These are phyloP conservation scores for Dillenia turbinata DNA, from an alignment of 164 flowering plant genomes.

Conservation along the genomic window DNA sequence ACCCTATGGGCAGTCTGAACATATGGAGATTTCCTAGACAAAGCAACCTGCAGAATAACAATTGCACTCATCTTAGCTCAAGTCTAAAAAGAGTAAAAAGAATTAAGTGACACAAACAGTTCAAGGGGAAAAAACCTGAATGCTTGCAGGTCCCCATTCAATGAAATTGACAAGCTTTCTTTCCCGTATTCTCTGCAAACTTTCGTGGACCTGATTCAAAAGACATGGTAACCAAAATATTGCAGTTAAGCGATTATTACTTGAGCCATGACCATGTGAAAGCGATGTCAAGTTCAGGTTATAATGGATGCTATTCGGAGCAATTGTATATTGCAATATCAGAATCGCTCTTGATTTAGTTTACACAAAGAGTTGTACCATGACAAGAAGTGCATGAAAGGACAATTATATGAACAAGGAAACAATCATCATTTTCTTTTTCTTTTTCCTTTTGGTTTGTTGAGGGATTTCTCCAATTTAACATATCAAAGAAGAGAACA, in stretches of 20 bases:
- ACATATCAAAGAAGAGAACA: too few species aligned
- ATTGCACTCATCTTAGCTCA: not conserved
- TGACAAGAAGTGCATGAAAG: too few species aligned
- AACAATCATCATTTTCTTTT: too few species aligned
- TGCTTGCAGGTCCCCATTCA: constrained; percentile 99
- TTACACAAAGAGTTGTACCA: too few species aligned
- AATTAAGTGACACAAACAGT: not conserved
- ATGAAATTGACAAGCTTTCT: constrained; percentile 99
- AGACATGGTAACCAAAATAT: constrained; percentile 8
- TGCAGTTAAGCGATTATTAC: constrained; percentile 1
- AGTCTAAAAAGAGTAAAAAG: not conserved
- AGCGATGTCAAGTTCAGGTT: too few species aligned
- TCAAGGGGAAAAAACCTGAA: constrained; percentile 54
- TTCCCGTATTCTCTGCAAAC: constrained; percentile 98
- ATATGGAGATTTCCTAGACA: constrained; percentile 97
- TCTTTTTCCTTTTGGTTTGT: too few species aligned
- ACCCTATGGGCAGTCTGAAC: constrained; percentile 97
- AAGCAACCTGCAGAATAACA: constrained; percentile 68
- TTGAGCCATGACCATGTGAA: not conserved
- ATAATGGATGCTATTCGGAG: too few species aligned
- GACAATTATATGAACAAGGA: too few species aligned
- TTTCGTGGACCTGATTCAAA: constrained; percentile 85
- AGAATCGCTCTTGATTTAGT: too few species aligned
- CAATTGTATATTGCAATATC: too few species aligned
- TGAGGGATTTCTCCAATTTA: too few species aligned